phyloP scores from a whole-genome alignment of 139 green algal species.

The Prasinococcaceae sp. region DNA sequence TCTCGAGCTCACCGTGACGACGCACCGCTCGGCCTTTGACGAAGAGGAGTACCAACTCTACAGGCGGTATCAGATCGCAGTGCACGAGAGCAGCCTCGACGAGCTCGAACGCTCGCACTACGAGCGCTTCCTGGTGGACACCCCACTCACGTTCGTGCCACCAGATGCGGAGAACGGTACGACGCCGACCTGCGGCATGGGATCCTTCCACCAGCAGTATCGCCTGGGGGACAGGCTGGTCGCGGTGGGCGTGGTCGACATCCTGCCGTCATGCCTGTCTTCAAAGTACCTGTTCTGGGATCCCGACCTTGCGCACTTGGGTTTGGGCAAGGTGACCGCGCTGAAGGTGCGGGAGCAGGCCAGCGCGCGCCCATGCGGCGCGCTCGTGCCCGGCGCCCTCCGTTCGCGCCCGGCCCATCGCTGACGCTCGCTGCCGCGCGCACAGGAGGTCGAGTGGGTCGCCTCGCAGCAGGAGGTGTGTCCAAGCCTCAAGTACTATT shows the following conservation, averaged over 20 bases:
- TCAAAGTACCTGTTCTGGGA: conserved; percentile 93
- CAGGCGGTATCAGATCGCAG: conserved; percentile 30
- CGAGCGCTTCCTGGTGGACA: conserved; percentile 54
- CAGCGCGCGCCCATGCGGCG: neutral
- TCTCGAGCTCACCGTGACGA: conserved; percentile 10
- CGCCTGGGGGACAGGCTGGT: conserved; percentile 69
- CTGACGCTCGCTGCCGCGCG: too few species aligned
- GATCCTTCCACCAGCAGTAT: conserved; percentile 91
- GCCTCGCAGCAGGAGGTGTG: neutral
- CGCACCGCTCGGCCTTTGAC: conserved; percentile 20
- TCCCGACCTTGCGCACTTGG: conserved; percentile 44
- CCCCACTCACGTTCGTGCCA: conserved; percentile 29
- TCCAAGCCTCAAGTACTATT: conserved; percentile 64
- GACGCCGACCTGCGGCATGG: conserved; percentile 43
- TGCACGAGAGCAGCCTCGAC: conserved; percentile 39
- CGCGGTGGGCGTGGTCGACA: conserved; percentile 81
- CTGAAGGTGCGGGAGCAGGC: too few species aligned
- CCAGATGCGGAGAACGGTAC: neutral
- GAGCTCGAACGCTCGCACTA: conserved; percentile 35
- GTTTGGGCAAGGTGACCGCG: conserved; percentile 44
- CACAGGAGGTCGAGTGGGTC: conserved; percentile 78
- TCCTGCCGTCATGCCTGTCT: conserved; percentile 47
- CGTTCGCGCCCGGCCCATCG: too few species aligned
- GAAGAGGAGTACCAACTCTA: conserved; percentile 47
- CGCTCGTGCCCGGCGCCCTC: neutral